These are phyloP conservation scores for Rhizoclosmatium sp. DNA, from an alignment of 192 early-diverging fungal genomes.

Conservation along the genomic window DNA sequence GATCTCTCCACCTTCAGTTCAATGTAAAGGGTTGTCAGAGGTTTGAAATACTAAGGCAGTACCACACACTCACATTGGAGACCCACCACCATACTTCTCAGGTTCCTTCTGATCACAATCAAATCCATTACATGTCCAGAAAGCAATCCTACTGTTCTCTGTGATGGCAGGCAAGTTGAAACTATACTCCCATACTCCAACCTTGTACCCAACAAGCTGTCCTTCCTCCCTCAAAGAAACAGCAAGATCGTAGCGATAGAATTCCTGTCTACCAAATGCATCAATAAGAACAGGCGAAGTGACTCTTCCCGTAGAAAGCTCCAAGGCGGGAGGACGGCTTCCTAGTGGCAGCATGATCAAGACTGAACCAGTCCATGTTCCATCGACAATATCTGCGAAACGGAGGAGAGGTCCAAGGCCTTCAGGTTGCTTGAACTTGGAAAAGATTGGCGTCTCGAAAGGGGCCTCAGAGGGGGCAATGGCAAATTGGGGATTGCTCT, in stretches of 20 bases:
- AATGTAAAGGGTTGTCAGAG: background rate
- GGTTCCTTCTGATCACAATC: conserved; percentile 23
- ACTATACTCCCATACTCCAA: background rate
- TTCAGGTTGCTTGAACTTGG: background rate
- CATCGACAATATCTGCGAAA: conserved; percentile 3
- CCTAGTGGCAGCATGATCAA: background rate
- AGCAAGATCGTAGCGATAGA: background rate
- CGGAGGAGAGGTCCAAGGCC: conserved; percentile 16
- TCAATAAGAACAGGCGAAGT: background rate
- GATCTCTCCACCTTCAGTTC: conserved; percentile 17
- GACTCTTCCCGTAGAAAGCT: background rate
- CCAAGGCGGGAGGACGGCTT: background rate
- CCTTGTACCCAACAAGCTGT: background rate
- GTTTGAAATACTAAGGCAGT: background rate
- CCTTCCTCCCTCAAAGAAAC: background rate
- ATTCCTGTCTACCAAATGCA: background rate
- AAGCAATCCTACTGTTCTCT: conserved; percentile 13
- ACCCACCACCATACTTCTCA: background rate
- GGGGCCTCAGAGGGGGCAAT: background rate
- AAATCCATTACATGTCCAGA: conserved; percentile 30
- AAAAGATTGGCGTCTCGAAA: background rate
- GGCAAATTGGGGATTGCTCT: background rate
- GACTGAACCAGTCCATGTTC: background rate
- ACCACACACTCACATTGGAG: background rate
- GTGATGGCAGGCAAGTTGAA: background rate